phyloP scores from a whole-genome alignment of 2,329 filamentous ascomycete genomes.

The Iodosphaeria phyllophila region DNA sequence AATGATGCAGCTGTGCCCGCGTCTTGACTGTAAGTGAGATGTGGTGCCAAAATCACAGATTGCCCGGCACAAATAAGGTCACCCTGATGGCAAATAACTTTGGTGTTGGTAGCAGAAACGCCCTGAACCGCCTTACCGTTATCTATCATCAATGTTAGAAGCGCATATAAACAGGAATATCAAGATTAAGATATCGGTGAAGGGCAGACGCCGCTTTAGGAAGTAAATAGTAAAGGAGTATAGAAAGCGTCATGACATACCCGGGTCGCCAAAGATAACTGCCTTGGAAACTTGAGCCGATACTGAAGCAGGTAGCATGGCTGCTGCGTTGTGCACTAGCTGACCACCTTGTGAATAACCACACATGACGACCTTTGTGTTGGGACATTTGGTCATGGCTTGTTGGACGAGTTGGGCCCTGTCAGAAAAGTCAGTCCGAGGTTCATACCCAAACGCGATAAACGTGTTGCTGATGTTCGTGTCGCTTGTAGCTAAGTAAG shows the following conservation, averaged over 20 bases:
- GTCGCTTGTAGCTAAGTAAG: neutral
- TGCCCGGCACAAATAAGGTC: slow-evolving; percentile 14
- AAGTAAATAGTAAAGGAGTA: neutral
- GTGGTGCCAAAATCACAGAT: slow-evolving; percentile 6
- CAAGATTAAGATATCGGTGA: neutral
- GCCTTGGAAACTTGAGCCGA: slow-evolving; percentile 10
- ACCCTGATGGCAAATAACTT: slow-evolving; percentile 14
- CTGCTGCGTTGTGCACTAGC: slow-evolving; percentile 24
- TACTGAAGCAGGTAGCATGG: slow-evolving; percentile 15
- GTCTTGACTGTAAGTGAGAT: slow-evolving; percentile 7
- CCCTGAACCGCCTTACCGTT: slow-evolving; percentile 13
- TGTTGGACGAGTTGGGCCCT: slow-evolving; percentile 7
- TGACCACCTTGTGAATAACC: slow-evolving; percentile 24
- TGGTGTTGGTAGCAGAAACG: slow-evolving; percentile 3
- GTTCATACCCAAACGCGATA: no score
- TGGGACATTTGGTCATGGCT: slow-evolving; percentile 21
- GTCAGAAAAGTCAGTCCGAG: no score
- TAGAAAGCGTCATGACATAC: neutral
- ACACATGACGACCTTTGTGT: slow-evolving; percentile 24
- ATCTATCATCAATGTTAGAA: slow-evolving; percentile 1
- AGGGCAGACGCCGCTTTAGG: neutral
- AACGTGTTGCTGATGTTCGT: no score
- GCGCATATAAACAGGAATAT: no score
- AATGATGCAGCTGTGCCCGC: slow-evolving; percentile 6
- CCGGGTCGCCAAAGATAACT: slow-evolving; percentile 3